Evolutionary conservation across 2,329 filamentous ascomycete genomes (phyloP).

Genomic region (Acephala macrosclerotiorum): DNA sequence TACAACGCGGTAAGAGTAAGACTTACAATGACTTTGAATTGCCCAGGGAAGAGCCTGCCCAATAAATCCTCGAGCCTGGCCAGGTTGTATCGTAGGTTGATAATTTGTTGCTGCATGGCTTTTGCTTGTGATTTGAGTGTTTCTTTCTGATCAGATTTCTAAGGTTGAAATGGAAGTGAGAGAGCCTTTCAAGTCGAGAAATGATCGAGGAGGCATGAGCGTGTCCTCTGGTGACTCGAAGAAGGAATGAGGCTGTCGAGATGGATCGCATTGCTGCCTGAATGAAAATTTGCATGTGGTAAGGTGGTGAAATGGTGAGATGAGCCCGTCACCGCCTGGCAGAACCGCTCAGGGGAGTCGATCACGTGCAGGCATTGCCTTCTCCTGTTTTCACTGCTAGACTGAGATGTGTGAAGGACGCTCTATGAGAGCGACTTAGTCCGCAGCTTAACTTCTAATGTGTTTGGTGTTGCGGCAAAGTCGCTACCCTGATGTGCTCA

Average conservation of each 20-base stretch:
- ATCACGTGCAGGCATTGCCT: neutral
- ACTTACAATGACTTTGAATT: slow-evolving; percentile 1
- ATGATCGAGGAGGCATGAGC: neutral
- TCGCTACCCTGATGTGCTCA: too few species aligned
- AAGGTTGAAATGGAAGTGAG: neutral
- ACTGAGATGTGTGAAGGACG: neutral
- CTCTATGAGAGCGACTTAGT: too few species aligned
- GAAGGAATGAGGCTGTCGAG: neutral
- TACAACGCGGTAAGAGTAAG: neutral
- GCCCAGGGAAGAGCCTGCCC: slow-evolving; percentile 7
- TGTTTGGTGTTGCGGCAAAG: too few species aligned
- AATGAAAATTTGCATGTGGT: neutral
- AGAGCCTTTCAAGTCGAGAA: neutral
- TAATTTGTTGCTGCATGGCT: neutral
- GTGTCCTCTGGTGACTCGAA: neutral
- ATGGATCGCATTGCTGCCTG: slow-evolving; percentile 2
- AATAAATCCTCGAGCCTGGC: neutral
- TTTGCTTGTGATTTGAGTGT: neutral
- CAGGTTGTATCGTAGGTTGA: neutral
- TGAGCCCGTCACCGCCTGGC: slow-evolving; percentile 2
- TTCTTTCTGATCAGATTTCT: neutral
- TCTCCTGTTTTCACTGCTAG: neutral
- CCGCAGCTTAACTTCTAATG: too few species aligned
- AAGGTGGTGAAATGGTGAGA: neutral
- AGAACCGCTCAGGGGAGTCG: neutral